Evolutionary conservation across 2,329 filamentous ascomycete genomes (phyloP), one percentile per base, ranked within the genome.

Genomic region (Penicillium hesseltinei): DNA sequence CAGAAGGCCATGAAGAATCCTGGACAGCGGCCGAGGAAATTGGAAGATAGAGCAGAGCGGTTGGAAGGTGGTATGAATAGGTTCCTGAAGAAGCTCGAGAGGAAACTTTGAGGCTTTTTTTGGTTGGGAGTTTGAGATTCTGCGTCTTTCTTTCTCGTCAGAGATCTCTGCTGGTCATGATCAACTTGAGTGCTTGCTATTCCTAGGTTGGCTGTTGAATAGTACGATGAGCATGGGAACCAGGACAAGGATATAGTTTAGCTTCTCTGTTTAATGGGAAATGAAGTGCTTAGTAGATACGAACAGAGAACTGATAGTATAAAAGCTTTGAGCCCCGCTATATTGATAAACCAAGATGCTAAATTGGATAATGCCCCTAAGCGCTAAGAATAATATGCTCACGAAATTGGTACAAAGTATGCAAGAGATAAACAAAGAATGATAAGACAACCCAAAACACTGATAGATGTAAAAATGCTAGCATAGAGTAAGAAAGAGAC

Each of bases 61-160:
- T 62, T 78, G 50, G 78, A 80, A 58, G 76, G 72, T 59, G 70
- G 73, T 5, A 73, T 79, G 21, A 78, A 78, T 57, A 70, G 73
- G 29, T 77, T 78, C 46, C 69, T 80, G 51, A 79, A 77, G 70
- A 78, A 73, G 62, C 62, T 80, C 49, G 77, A 79, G 64, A 80
- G 78, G 66, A 74, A 59, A 54, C 53, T 75, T 38, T 73, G 59
- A 63, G 47, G 53, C 11, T 51, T 35, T 35, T 17, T 21, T 43
- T 33, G 23, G 19, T 11, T 52, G 36, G 23, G 15, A 27, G n/a
- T 13, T 17, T 52, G 19, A 25, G 8, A 40, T 35, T 44, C 13
- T 35, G 25, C 35, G 21, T 33, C 9, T 38, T 31, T 38, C 11
- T 54, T 29, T 38, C 21, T 46, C 33, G 11, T 53, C 13, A 17